A percentile compares a stretch with the other conserved stretches of the same genome.
phyloP scores from a whole-genome alignment of 768 basidiomycete species.

The Boletus rubropictus region DNA sequence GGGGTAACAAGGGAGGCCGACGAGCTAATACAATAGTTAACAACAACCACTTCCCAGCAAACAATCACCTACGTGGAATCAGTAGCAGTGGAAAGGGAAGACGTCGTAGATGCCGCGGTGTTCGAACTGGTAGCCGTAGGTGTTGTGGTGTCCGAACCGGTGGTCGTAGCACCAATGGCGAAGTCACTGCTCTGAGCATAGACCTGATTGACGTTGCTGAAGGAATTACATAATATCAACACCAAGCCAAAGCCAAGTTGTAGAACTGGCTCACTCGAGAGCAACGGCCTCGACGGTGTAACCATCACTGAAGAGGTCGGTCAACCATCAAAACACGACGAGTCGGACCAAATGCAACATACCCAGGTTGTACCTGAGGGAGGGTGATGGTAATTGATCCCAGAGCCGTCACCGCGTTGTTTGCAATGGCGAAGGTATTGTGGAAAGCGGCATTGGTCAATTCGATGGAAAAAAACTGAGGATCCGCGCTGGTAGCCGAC shows the following conservation, averaged over 20 bases:
- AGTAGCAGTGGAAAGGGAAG: not conserved
- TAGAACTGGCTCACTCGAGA: constrained; percentile 27
- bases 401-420: constrained; percentile 40
- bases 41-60: not conserved
- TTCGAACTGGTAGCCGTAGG: too few species aligned
- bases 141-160: constrained; percentile 1
- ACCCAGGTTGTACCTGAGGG: constrained; percentile 48
- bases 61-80: constrained; percentile 10
- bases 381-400: constrained; percentile 36
- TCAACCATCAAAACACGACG: not conserved
- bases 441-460: constrained; percentile 47
- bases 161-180: constrained; percentile 29
- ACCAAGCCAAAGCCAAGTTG: not conserved
- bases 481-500: constrained; percentile 39
- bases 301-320: constrained; percentile 29
- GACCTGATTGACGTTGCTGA: constrained; percentile 40
- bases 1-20: not conserved
- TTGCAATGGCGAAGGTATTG: constrained; percentile 48
- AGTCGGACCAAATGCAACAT: not conserved
- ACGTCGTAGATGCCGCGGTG: constrained; percentile 20
- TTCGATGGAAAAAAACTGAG: constrained; percentile 39
- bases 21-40: constrained; percentile 2
- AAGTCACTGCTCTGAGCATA: constrained; percentile 39
- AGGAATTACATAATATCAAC: not conserved
- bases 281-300: constrained; percentile 48